These are phyloP conservation scores for Naganishia vishniacii DNA, from an alignment of 768 basidiomycete species.

Conservation along the genomic window DNA sequence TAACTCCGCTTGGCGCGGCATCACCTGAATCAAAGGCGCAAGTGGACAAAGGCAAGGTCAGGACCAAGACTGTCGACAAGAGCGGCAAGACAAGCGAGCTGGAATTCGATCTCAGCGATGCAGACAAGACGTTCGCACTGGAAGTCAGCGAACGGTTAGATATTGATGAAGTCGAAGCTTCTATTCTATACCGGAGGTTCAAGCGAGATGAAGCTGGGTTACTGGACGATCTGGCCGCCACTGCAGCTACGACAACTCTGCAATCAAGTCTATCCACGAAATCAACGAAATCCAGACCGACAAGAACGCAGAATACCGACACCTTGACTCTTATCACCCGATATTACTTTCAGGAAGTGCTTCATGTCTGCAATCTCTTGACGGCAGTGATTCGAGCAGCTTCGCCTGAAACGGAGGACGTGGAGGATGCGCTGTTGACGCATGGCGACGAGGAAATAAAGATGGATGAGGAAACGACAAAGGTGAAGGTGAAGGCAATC, in stretches of 20 bases:
- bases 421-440: not conserved
- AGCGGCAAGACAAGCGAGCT: constrained; percentile 16
- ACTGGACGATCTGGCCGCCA: constrained; percentile 9
- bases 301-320: not conserved
- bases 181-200: constrained; percentile 21
- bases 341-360: constrained; percentile 24
- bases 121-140: constrained; percentile 5
- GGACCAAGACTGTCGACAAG: not conserved
- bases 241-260: constrained; percentile 6
- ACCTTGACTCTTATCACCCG: constrained; percentile 13
- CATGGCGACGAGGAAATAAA: not conserved
- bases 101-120: constrained; percentile 11
- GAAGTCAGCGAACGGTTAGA: constrained; percentile 25
- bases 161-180: constrained; percentile 26
- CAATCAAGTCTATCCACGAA: constrained; percentile 9
- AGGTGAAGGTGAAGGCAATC: constrained; percentile 2
- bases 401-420: not conserved
- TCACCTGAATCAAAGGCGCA: constrained; percentile 4
- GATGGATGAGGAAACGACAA: constrained; percentile 6
- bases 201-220: constrained; percentile 20
- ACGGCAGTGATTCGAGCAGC: constrained; percentile 11
- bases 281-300: constrained; percentile 7
- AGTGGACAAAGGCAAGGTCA: constrained; percentile 16
- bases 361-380: constrained; percentile 19
- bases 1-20: constrained; percentile 14